Evolutionary conservation across 2,329 filamentous ascomycete species (phyloP), one percentile per base, ranked within the genome.

Genomic region (Blumeriella jaapii): DNA sequence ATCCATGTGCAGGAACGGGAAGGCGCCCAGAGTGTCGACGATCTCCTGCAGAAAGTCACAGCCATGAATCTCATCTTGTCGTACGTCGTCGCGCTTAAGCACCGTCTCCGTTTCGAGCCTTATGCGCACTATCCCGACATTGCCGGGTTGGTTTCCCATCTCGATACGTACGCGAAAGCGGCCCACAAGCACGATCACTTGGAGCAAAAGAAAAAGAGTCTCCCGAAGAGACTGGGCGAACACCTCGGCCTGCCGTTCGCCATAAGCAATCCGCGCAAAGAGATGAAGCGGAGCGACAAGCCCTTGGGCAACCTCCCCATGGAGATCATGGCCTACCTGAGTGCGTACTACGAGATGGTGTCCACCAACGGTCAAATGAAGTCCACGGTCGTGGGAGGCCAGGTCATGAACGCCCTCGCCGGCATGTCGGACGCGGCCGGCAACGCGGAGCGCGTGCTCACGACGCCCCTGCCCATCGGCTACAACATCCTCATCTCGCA

Each of bases 401-500:
- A 55, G 47, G 44, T 52, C 19, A 39, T 54, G 39, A 49, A 30
- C 27, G 41, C 40, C 24, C 55, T 91, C 7, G 63, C 66, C 31
- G 58, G 69, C 5, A 62, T 93, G 37, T 82, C 82, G 53, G 84
- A 93, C 46, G 71, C 78, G 38, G 64, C 85, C 47, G 73, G 73
- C 11, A 76, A 78, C 39, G 76, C 76, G 31, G 82, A 91, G 52
- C 78, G 84, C 43, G 77, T 93, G 12, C 71, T 89, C 22, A 82
- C 78, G 56, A 93, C 84, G 0, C 84, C 84, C 1, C 69, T 93
- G 0, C 84, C 84, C 2, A 71, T 85, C 38, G 84, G 83, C 31
- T 93, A 91, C 63, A 75, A 72, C 46, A 91, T 93, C 50, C 75
- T 82, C 51, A 87, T 91, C 56, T 76, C 78, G 14, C 84, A 93